phyloP scores from a whole-genome alignment of 2,329 filamentous ascomycete species.

The Monilinia fructigena region DNA sequence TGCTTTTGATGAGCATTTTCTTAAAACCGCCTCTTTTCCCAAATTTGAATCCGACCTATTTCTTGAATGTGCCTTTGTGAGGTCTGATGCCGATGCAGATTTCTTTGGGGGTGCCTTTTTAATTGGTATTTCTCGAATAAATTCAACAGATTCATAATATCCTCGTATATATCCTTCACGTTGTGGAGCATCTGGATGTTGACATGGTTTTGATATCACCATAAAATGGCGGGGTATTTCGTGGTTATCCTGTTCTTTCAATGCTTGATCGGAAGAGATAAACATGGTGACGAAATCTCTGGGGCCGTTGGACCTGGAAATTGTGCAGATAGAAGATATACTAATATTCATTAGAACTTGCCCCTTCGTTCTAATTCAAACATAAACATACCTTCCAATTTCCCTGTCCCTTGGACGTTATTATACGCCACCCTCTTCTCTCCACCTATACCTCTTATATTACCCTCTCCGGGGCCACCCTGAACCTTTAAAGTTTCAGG shows the following conservation, averaged over 20 bases:
- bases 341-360: conserved; percentile 43
- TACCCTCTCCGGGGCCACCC: conserved; percentile 67
- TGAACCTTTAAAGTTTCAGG: conserved; percentile 70
- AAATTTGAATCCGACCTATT: conserved; percentile 39
- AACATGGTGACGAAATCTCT: conserved; percentile 84
- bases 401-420: conserved; percentile 55
- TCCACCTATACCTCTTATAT: conserved; percentile 81
- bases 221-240: conserved; percentile 68
- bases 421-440: conserved; percentile 70
- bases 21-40: conserved; percentile 46
- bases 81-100: conserved; percentile 48
- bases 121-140: conserved; percentile 78
- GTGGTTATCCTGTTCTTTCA: conserved; percentile 32
- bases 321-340: conserved; percentile 83
- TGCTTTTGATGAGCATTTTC: conserved; percentile 44
- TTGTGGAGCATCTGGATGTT: conserved; percentile 70
- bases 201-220: conserved; percentile 81
- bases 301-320: conserved; percentile 85
- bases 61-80: conserved; percentile 40
- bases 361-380: conserved; percentile 5
- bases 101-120: conserved; percentile 43
- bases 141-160: conserved; percentile 86
- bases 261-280: conserved; percentile 56
- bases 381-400: conserved; percentile 55
- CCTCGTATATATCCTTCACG: conserved; percentile 76